These are phyloP conservation scores for Catunica adiposa DNA, from an alignment of 2,329 filamentous ascomycete species.

Conservation along the genomic window DNA sequence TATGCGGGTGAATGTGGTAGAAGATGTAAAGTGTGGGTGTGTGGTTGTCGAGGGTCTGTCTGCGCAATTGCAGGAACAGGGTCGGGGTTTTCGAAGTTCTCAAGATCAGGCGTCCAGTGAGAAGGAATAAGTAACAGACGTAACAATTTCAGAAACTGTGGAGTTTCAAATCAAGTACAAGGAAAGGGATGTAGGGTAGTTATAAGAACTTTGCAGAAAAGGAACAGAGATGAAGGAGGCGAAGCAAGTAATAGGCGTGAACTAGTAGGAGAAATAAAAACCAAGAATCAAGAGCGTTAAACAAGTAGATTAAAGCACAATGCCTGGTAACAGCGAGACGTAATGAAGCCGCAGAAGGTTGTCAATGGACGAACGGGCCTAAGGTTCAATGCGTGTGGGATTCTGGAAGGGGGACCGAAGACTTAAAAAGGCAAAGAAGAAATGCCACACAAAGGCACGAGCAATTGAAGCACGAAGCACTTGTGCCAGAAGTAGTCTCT, in stretches of 20 bases:
- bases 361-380: not conserved
- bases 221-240: not conserved
- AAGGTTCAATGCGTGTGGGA: not conserved
- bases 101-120: not conserved
- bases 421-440: conserved; percentile 1
- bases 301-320: not conserved
- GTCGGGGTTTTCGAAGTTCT: not conserved
- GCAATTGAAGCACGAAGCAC: not conserved
- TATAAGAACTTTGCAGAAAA: not conserved
- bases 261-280: not conserved
- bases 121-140: not conserved
- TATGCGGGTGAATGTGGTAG: conserved; percentile 2
- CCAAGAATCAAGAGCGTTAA: not conserved
- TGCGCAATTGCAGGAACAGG: not conserved
- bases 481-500: not conserved
- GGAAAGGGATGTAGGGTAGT: not conserved
- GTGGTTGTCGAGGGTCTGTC: not conserved
- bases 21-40: not conserved
- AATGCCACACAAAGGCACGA: not conserved
- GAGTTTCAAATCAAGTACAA: not conserved
- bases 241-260: not conserved
- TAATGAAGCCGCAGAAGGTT: not conserved
- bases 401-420: conserved; percentile 10
- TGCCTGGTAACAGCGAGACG: not conserved
- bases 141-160: not conserved